A percentile compares a stretch with the other conserved stretches of the same genome.
These are phyloP conservation scores for Zopfochytrium polystomum DNA, from an alignment of 371 early-diverging fungal genomes.

Conservation along the genomic window DNA sequence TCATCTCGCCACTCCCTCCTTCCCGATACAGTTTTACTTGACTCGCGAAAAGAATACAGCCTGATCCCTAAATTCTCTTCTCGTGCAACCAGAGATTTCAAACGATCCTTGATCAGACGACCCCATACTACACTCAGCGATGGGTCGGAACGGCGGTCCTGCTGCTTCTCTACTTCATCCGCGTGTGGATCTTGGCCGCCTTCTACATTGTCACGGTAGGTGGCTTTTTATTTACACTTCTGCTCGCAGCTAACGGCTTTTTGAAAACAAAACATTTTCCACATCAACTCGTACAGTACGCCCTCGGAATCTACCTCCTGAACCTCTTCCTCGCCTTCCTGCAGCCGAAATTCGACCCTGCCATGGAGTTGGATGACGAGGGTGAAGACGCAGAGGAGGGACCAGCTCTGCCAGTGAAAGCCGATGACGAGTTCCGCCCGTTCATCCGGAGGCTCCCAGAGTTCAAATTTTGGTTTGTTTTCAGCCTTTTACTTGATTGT, in stretches of 20 bases:
- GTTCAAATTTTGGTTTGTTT: slow-evolving; percentile 97
- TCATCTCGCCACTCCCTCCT: too few relatives aligned
- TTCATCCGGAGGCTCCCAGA: slow-evolving; percentile 99
- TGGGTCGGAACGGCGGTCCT: slow-evolving; percentile 35
- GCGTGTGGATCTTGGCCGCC: slow-evolving; percentile 80
- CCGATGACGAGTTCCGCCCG: slow-evolving; percentile 96
- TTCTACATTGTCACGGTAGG: slow-evolving; percentile 91
- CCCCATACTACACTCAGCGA: slow-evolving; percentile 17
- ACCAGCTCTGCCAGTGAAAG: slow-evolving; percentile 75
- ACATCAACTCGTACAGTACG: slow-evolving; percentile 48
- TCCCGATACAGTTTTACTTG: not conserved
- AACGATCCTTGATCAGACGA: slow-evolving; percentile 14
- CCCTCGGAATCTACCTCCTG: slow-evolving; percentile 89
- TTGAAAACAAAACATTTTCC: slow-evolving; percentile 4
- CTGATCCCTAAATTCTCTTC: too few relatives aligned
- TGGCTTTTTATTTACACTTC: not conserved
- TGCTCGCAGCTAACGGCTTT: too few relatives aligned
- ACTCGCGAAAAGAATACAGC: not conserved
- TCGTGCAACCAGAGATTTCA: slow-evolving; percentile 15
- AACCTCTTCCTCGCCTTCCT: slow-evolving; percentile 92
- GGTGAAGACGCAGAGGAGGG: slow-evolving; percentile 73
- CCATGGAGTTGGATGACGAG: slow-evolving; percentile 65
- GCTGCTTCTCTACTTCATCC: slow-evolving; percentile 69
- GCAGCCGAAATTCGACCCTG: slow-evolving; percentile 94
- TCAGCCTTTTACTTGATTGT: too few relatives aligned